phyloP scores from a whole-genome alignment of 768 basidiomycete species.

The Mycena maculata region DNA sequence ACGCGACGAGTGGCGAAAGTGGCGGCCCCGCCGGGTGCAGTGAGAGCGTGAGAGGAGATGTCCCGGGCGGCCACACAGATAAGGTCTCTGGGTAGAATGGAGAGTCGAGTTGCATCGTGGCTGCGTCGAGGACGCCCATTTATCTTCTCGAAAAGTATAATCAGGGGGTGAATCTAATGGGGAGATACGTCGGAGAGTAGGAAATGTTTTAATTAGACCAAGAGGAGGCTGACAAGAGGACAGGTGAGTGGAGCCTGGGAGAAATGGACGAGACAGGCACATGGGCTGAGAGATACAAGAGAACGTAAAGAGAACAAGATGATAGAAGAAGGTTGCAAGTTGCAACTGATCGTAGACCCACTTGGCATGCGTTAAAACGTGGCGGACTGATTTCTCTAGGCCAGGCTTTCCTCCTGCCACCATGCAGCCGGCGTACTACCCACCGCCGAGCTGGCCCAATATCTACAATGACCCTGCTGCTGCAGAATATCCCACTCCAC shows the following conservation, averaged over 20 bases:
- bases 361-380: no score
- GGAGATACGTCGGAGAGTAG: background rate
- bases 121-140: background rate
- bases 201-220: background rate
- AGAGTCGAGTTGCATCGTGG: slow-evolving; percentile 19
- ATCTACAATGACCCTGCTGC: slow-evolving; percentile 6
- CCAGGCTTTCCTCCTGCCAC: background rate
- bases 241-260: background rate
- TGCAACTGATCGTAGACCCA: slow-evolving; percentile 1
- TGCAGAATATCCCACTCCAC: background rate
- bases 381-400: no score
- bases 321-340: slow-evolving; percentile 18
- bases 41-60: no score
- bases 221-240: background rate
- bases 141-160: slow-evolving; percentile 20
- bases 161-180: background rate
- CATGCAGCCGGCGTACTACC: slow-evolving; percentile 13
- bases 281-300: background rate
- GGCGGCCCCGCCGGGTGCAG: no score
- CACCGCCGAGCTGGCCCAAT: background rate
- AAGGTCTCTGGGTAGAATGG: no score
- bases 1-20: background rate
- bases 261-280: no score
- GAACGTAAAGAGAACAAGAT: slow-evolving; percentile 12
- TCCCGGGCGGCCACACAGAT: no score